These are phyloP conservation scores for Beauveria sp. DNA, from an alignment of 2,329 filamentous ascomycete genomes.

Conservation along the genomic window DNA sequence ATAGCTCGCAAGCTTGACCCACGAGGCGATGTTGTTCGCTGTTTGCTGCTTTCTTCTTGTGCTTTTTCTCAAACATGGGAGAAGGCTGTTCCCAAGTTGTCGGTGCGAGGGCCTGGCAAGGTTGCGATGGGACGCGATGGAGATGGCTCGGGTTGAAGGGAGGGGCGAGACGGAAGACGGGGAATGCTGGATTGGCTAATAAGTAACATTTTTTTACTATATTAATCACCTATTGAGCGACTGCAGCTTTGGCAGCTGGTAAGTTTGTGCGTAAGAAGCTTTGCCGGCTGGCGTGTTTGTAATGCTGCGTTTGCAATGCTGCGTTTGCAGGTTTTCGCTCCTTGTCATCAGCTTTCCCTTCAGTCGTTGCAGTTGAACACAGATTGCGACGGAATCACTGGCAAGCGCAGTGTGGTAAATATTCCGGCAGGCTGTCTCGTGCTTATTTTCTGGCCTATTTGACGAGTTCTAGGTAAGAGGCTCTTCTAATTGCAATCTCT, in stretches of 20 bases:
- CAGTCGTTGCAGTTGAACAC: neutral
- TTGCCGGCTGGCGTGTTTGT: neutral
- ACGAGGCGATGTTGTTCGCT: neutral
- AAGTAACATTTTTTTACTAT: neutral
- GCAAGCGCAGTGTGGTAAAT: neutral
- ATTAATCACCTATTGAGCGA: neutral
- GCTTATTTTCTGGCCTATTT: neutral
- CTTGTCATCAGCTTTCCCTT: neutral
- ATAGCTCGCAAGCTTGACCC: neutral
- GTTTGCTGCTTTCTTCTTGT: neutral
- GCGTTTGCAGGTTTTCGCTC: neutral
- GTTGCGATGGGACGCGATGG: neutral
- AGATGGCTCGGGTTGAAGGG: neutral
- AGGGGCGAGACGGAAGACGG: neutral
- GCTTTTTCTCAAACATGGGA: neutral
- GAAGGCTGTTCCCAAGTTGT: neutral
- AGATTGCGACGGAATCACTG: neutral
- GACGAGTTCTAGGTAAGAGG: neutral
- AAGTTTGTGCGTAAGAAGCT: neutral
- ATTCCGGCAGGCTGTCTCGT: neutral
- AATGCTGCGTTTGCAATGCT: neutral
- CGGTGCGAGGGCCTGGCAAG: neutral
- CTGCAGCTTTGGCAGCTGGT: neutral
- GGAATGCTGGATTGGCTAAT: neutral
- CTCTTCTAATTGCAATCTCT: neutral